These are phyloP conservation scores for Papiliotrema laurentii DNA, from an alignment of 1,284 basidiomycete species.

Conservation along the genomic window DNA sequence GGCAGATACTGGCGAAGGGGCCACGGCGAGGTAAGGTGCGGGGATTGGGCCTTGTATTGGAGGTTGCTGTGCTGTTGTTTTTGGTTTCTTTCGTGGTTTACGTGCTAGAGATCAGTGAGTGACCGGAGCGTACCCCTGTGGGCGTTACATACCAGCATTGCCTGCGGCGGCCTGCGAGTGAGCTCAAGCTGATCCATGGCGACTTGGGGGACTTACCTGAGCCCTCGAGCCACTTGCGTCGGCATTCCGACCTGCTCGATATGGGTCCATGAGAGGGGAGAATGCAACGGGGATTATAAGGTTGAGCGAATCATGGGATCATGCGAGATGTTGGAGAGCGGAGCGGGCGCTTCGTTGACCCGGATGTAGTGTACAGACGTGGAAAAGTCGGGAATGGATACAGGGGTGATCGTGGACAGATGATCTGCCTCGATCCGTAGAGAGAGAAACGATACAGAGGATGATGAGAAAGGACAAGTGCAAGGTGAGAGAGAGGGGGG, in stretches of 20 bases:
- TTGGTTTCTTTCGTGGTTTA: slow-evolving; percentile 25
- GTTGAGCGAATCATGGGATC: background rate
- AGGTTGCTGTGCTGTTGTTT: slow-evolving; percentile 4
- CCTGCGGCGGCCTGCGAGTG: background rate
- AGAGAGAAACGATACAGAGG: too few relatives aligned
- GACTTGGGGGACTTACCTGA: background rate
- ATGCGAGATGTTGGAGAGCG: too few relatives aligned
- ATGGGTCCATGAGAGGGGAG: too few relatives aligned
- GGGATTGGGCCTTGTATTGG: slow-evolving; percentile 22
- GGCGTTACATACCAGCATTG: background rate
- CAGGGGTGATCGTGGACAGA: too few relatives aligned
- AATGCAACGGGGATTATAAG: background rate
- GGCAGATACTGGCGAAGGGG: slow-evolving; percentile 31
- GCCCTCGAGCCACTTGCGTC: background rate
- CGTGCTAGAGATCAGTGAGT: background rate
- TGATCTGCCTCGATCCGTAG: too few relatives aligned
- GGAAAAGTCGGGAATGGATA: too few relatives aligned
- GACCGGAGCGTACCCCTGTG: background rate
- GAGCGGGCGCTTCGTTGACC: too few relatives aligned
- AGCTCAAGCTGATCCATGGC: background rate
- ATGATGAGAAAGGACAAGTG: too few relatives aligned
- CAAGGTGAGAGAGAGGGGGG: too few relatives aligned
- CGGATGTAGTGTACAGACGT: too few relatives aligned
- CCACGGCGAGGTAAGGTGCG: slow-evolving; percentile 38
- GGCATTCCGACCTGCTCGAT: too few relatives aligned